These are phyloP conservation scores for Starmerella ratchasimensis DNA, from an alignment of 805 yeast genomes.

Conservation along the genomic window DNA sequence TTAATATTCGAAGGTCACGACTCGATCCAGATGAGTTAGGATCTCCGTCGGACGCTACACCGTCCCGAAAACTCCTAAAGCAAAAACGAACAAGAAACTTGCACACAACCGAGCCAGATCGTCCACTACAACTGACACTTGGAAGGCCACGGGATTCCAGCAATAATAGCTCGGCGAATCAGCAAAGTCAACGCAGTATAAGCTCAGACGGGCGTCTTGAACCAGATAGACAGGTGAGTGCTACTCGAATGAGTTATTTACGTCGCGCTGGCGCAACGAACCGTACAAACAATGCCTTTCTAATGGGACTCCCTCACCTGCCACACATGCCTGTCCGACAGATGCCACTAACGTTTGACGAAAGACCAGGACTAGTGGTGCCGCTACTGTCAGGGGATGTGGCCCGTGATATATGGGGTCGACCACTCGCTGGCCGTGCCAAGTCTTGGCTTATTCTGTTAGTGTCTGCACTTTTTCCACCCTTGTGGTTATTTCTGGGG, in stretches of 20 bases:
- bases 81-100: no score
- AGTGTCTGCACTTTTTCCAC: constrained; percentile 26
- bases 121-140: neutral
- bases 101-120: no score
- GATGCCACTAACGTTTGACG: neutral
- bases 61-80: no score
- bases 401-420: constrained; percentile 19
- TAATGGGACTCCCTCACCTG: constrained; percentile 17
- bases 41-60: no score
- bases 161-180: neutral
- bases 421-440: constrained; percentile 8
- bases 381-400: constrained; percentile 2
- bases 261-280: constrained; percentile 7
- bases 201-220: constrained; percentile 10
- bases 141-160: constrained; percentile 3
- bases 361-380: neutral
- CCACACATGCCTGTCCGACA: constrained; percentile 11
- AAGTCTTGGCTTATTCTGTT: constrained; percentile 19
- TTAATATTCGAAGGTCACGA: no score
- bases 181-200: constrained; percentile 4
- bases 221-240: constrained; percentile 5
- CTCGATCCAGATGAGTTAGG: no score
- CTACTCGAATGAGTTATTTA: constrained; percentile 3
- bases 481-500: constrained; percentile 29
- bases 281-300: constrained; percentile 3